Base-by-base conservation (phyloP, 148 eudicot species). In the Chenopodium album region DNA sequence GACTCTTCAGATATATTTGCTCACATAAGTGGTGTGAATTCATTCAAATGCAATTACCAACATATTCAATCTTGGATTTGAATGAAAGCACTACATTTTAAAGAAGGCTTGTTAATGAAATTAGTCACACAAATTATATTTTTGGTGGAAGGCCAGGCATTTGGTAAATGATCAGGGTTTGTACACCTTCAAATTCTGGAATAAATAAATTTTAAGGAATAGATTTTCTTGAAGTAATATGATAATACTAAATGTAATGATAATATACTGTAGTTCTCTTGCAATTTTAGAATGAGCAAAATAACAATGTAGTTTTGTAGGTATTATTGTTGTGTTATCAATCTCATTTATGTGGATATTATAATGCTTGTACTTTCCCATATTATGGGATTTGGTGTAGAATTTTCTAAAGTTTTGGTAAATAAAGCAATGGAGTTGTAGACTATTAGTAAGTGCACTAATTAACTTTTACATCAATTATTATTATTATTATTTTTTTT, bases 51-150 rank as follows among this genome's bases (percentile, higher is more conserved):
- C 87, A 89, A 86, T 86, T 91, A 91, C 79, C 90, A 94, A 34
- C 90, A 94, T 26, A 87, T 93, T 56, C 99, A 88, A 59, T 92
- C 98, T 52, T 94, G 97, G 99, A 89, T 88, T 72, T 93, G 84
- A 89, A 31, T 47, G 22, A 14, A 31, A 12, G 62, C 20, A 12
- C 4, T 17, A 17, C 44, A 41, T 7, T 14, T 16, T 19, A 14
- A 3, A 56, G 62, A 14, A 56, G 62, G 62, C 2, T 37, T 17
- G 9, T 63, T 41, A 46, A 5, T 52, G 17, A 52, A 41, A 17
- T 74, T 73, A 29, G 71, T 56, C 68, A 6, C 22, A 37, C 46
- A 64, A 47, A 31, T 81, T 17, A 70, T 13, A 34, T 7, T 73
- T 74, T 32, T 65, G 78, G 32, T 54, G 31, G 37, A 78, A 48